Base-by-base conservation (phyloP, 1,284 basidiomycete genomes). In the Boletus sp. region DNA sequence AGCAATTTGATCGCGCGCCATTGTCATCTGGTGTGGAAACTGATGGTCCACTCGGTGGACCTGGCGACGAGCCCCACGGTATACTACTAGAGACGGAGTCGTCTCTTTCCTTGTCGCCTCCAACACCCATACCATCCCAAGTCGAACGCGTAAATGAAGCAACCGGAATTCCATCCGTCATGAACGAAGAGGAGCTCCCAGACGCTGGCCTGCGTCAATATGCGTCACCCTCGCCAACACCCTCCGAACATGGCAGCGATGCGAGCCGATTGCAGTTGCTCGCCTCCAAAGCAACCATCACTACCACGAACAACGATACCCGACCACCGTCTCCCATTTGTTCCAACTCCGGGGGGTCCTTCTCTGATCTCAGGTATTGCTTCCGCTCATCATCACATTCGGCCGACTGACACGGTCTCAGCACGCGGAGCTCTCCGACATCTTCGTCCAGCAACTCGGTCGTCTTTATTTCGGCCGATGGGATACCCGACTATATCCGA, bases 201-300 rank as follows among this genome's bases (percentile, higher is more conserved):
- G 44, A 49, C 19, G 26, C 23, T 10, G 41, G 20, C 29, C 7
- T 9, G 22, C 35, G n/a, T 23, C 50, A 25, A 34, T 41, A 38
- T 20, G 12, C 46, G 10, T 44, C 49, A 1, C 64, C 66, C 14
- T 68, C 62, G 0, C 59, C 57, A 2, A 54, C 66, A 1, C 61
- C 64, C 1, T 67, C 61, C 0, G 65, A 67, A 33, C 65, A 57
- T 8, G 65, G 59, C 14, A 65, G 63, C 37, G 33, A 54, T 34
- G 19, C 16, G 1, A 55, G 44, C 30, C 54, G 30, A 14, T 12
- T 25, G 19, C 54, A 33, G 7, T 12, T 41, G 4, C 30, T 9
- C 2, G 29, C 36, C 5, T 50, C 48, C 14, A 42, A 32, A 23
- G 39, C 25, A 10, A 46, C 49, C 19, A 22, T 43, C 27, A n/a